Evolutionary conservation across 768 basidiomycete genomes (phyloP).

Genomic region (Trametes meyenii): DNA sequence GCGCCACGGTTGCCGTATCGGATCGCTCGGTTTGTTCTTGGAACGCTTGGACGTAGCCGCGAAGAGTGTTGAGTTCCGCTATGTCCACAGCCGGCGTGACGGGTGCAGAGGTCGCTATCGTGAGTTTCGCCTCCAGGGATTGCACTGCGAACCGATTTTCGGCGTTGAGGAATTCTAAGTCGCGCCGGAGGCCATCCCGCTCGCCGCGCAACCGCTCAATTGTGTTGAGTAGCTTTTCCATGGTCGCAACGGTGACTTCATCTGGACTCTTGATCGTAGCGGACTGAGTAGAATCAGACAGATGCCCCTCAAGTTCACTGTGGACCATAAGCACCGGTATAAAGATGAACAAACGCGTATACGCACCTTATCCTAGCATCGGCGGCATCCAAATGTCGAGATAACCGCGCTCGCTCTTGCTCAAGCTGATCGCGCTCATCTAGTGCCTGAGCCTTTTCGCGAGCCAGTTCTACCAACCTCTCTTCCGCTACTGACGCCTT

Average conservation of each 20-base stretch:
- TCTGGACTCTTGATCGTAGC: conserved; percentile 1
- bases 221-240: conserved; percentile 58
- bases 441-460: conserved; percentile 55
- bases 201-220: conserved; percentile 70
- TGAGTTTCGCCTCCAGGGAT: conserved; percentile 55
- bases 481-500: conserved; percentile 45
- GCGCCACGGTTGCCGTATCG: conserved; percentile 12
- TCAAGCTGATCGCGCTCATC: conserved; percentile 30
- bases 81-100: conserved; percentile 9
- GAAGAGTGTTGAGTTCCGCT: conserved; percentile 25
- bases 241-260: conserved; percentile 22
- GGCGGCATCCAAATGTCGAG: conserved; percentile 2
- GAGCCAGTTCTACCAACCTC: conserved; percentile 47
- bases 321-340: neutral
- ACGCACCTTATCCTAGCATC: conserved; percentile 7
- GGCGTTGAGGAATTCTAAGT: conserved; percentile 67
- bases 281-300: conserved; percentile 1
- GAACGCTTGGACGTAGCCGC: conserved; percentile 14
- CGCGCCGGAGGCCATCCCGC: conserved; percentile 61
- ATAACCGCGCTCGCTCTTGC: conserved; percentile 1
- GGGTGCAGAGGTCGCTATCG: conserved; percentile 26
- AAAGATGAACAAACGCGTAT: too few relatives aligned
- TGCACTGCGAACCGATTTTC: conserved; percentile 69
- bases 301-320: conserved; percentile 20
- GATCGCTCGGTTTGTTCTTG: conserved; percentile 15